Percentiles rank a stretch among this genome's conserved stretches.
phyloP scores from a whole-genome alignment of 73 alveolate genomes.

The Diophrys appendiculata region DNA sequence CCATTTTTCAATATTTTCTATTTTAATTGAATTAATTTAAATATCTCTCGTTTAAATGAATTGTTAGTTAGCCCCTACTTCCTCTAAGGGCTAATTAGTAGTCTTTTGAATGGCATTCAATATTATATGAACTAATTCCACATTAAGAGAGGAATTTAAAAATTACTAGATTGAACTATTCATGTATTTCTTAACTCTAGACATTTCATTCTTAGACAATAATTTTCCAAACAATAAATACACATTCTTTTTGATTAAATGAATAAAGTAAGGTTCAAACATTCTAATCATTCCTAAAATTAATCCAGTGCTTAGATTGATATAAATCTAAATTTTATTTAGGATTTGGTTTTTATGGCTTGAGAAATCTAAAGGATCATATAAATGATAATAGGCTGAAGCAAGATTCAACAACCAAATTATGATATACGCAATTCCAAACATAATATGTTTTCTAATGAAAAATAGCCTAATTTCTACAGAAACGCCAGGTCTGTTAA shows the following conservation, averaged over 20 bases:
- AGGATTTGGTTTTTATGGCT: neutral
- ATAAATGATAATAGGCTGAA: conserved; percentile 25
- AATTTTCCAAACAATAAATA: conserved; percentile 31
- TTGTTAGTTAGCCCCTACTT: no score
- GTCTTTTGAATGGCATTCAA: no score
- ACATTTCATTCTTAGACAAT: conserved; percentile 13
- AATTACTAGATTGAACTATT: conserved; percentile 21
- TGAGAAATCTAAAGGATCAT: conserved; percentile 1
- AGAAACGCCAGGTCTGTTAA: conserved; percentile 34
- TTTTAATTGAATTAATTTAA: no score
- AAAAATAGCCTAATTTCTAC: conserved; percentile 31
- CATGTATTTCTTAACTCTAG: neutral
- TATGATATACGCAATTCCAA: conserved; percentile 22
- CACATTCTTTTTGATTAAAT: conserved; percentile 15
- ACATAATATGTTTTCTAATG: conserved; percentile 38
- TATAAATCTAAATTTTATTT: neutral
- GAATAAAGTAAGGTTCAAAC: conserved; percentile 44
- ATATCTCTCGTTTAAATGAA: no score
- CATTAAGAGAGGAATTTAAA: conserved; percentile 26
- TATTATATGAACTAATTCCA: no score
- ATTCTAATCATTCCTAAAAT: conserved; percentile 33
- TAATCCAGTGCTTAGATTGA: conserved; percentile 36
- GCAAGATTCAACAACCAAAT: conserved; percentile 30
- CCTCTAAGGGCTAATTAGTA: no score
- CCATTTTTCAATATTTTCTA: neutral